A percentile compares a stretch with the other conserved stretches of the same genome.
Evolutionary conservation across 2,329 filamentous ascomycete genomes (phyloP).

Genomic region (Grosmannia penicillata): DNA sequence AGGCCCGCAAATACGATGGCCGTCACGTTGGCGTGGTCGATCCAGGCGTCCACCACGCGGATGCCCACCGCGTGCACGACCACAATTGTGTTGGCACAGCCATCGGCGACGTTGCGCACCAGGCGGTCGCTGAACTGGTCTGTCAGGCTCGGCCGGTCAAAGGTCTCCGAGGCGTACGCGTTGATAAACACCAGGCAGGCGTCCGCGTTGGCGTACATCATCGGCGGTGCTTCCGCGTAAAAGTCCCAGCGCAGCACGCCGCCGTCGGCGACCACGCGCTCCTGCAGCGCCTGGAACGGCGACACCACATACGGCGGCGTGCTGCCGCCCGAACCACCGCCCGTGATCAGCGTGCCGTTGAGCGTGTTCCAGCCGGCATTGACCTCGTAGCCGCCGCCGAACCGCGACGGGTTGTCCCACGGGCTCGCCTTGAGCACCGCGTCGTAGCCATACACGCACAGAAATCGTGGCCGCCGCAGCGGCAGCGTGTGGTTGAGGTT

Average conservation of each 20-base stretch:
- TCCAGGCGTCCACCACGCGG: slow-evolving; percentile 45
- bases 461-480: slow-evolving; percentile 26
- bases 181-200: slow-evolving; percentile 54
- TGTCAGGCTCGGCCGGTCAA: slow-evolving; percentile 47
- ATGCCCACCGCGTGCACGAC: slow-evolving; percentile 51
- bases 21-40: slow-evolving; percentile 41
- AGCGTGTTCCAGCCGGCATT: slow-evolving; percentile 35
- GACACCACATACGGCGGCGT: slow-evolving; percentile 29
- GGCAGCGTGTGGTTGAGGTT: slow-evolving; percentile 48
- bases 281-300: slow-evolving; percentile 42
- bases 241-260: slow-evolving; percentile 45
- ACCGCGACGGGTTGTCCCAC: slow-evolving; percentile 32
- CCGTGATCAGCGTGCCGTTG: slow-evolving; percentile 36
- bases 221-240: slow-evolving; percentile 23
- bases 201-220: slow-evolving; percentile 33
- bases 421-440: slow-evolving; percentile 30
- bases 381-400: slow-evolving; percentile 20
- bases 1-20: slow-evolving; percentile 45
- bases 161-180: slow-evolving; percentile 65
- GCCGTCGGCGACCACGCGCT: slow-evolving; percentile 28
- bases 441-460: slow-evolving; percentile 50
- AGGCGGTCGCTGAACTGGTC: slow-evolving; percentile 53
- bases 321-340: slow-evolving; percentile 35
- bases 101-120: slow-evolving; percentile 36
- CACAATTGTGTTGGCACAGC: slow-evolving; percentile 43